phyloP scores from a whole-genome alignment of 2,329 filamentous ascomycete species.

The Sphaerulina vaccinii region DNA sequence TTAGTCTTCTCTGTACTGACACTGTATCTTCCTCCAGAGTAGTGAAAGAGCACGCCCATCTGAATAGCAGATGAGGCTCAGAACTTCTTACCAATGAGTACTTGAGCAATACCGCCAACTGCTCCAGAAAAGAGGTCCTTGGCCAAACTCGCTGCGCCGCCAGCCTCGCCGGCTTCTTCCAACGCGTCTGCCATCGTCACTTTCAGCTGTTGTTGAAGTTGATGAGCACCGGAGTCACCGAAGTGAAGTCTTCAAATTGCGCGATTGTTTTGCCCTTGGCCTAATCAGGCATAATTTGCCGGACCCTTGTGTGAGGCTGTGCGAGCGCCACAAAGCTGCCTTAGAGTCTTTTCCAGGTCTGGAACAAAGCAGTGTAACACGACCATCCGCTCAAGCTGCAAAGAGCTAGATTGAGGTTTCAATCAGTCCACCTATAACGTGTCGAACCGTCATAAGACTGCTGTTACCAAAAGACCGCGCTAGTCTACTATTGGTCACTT shows the following conservation, averaged over 20 bases:
- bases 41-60: neutral
- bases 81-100: constrained; percentile 75
- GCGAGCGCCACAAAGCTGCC: too few species aligned
- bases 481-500: too few species aligned
- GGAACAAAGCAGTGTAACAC: constrained; percentile 1
- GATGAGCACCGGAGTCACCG: neutral
- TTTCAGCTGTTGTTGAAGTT: neutral
- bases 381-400: neutral
- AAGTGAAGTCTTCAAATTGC: neutral
- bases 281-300: too few species aligned
- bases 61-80: neutral
- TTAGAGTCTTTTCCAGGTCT: too few species aligned
- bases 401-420: constrained; percentile 7
- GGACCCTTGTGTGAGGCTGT: neutral
- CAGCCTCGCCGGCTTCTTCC: constrained; percentile 43
- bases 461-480: too few species aligned
- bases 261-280: neutral
- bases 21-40: neutral
- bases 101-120: constrained; percentile 88
- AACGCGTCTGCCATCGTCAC: constrained; percentile 37
- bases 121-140: constrained; percentile 94
- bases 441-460: too few species aligned
- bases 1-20: constrained; percentile 4
- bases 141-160: constrained; percentile 52
- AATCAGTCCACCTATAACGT: too few species aligned